A percentile compares a stretch with the other conserved stretches of the same genome.
Evolutionary conservation across 1,284 basidiomycete species (phyloP).

Genomic region (Ceratorhiza oryzae-sativae): DNA sequence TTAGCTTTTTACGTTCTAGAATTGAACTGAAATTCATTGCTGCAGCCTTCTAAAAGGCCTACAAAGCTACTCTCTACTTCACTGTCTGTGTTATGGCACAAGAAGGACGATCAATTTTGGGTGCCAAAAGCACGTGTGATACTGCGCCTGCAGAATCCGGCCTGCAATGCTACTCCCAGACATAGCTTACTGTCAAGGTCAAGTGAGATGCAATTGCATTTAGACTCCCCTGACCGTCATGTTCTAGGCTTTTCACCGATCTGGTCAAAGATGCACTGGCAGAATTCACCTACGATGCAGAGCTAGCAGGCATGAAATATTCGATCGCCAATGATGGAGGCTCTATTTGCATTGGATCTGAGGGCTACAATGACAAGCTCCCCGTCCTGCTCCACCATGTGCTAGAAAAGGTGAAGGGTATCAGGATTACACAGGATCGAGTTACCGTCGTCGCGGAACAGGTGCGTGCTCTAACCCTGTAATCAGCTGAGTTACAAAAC

Average conservation of each 20-base stretch:
- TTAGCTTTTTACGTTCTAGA: not conserved
- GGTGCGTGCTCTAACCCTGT: constrained; percentile 54
- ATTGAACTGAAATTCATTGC: constrained; percentile 28
- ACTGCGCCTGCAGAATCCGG: constrained; percentile 55
- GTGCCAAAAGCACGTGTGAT: constrained; percentile 83
- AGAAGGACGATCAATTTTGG: constrained; percentile 96
- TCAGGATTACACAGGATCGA: constrained; percentile 75
- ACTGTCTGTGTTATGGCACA: constrained; percentile 85
- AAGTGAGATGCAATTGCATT: constrained; percentile 42
- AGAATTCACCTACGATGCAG: constrained; percentile 93
- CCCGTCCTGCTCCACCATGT: constrained; percentile 78
- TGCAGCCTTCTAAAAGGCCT: constrained; percentile 75
- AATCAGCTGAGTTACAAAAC: constrained; percentile 29
- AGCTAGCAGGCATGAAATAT: constrained; percentile 89
- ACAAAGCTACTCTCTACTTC: constrained; percentile 75
- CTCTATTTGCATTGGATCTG: constrained; percentile 73
- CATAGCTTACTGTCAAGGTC: constrained; percentile 70
- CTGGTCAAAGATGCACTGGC: constrained; percentile 88
- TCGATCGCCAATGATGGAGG: constrained; percentile 70
- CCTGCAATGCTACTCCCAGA: constrained; percentile 56
- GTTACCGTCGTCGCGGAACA: constrained; percentile 88
- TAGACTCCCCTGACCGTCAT: constrained; percentile 41
- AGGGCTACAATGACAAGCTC: constrained; percentile 96
- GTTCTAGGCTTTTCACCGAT: constrained; percentile 78
- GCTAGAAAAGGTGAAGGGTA: constrained; percentile 71